Conservation (phyloP, 257 asterid genomes). For the Rubia yunnanensis region DNA sequence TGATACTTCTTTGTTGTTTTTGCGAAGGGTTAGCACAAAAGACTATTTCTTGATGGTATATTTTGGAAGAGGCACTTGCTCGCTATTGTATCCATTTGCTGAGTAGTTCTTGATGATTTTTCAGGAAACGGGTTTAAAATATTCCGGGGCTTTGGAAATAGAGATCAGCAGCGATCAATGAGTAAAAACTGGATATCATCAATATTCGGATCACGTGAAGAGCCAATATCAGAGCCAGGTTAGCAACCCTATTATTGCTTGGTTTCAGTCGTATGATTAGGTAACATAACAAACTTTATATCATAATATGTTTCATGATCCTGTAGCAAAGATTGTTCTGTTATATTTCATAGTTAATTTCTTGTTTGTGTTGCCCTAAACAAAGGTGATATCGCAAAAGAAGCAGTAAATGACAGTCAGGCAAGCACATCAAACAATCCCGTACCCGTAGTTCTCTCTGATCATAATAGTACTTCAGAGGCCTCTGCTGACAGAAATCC, state of each 20-base stretch:
- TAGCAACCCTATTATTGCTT: constrained; percentile 8
- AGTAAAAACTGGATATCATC: constrained; percentile 55
- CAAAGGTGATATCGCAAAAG: constrained; percentile 22
- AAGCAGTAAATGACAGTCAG: constrained; percentile 17
- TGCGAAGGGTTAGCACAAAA: too few relatives aligned
- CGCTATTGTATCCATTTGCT: background rate
- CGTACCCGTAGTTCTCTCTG: constrained; percentile 12
- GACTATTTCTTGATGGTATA: background rate
- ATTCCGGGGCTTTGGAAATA: constrained; percentile 31
- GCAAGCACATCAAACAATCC: constrained; percentile 18
- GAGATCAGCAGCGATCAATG: constrained; percentile 31
- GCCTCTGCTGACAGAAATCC: constrained; percentile 20
- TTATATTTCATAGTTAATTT: background rate
- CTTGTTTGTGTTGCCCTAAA: background rate
- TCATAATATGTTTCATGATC: background rate
- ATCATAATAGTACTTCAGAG: constrained; percentile 16
- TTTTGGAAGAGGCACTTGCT: background rate
- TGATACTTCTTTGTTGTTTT: too few relatives aligned
- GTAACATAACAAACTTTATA: background rate
- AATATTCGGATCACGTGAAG: constrained; percentile 34
- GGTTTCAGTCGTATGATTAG: background rate
- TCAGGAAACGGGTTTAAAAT: constrained; percentile 59
- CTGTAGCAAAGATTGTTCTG: background rate
- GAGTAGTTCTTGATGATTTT: constrained; percentile 8
- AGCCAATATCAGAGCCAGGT: constrained; percentile 51